These are phyloP conservation scores for Pythium coloratum DNA, from an alignment of 352 stramenopile genomes.

Conservation along the genomic window DNA sequence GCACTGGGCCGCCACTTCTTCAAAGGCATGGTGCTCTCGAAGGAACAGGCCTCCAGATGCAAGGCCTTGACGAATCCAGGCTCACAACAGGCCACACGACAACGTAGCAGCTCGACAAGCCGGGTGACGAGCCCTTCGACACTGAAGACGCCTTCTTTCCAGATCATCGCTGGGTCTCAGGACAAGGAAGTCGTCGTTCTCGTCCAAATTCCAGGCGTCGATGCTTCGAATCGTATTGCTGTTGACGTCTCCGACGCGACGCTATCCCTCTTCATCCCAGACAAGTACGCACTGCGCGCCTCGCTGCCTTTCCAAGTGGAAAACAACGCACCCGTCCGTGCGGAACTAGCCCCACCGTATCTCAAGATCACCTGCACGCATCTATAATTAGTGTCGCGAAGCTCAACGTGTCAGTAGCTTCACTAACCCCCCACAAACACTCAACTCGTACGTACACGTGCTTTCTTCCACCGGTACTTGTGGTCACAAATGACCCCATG, in stretches of 20 bases:
- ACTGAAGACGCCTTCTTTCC: conserved; percentile 42
- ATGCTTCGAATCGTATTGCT: conserved; percentile 30
- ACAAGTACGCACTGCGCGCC: conserved; percentile 55
- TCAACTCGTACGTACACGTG: no score
- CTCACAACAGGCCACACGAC: background rate
- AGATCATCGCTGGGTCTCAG: conserved; percentile 33
- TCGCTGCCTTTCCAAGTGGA: conserved; percentile 52
- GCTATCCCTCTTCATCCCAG: conserved; percentile 48
- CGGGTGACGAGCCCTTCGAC: background rate
- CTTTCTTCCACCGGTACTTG: no score
- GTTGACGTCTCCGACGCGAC: conserved; percentile 49
- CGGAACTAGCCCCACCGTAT: conserved; percentile 10
- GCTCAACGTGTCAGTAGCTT: no score
- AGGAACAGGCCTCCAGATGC: conserved; percentile 60
- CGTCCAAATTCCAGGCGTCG: conserved; percentile 50
- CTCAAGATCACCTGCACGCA: conserved; percentile 21
- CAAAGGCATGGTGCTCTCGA: conserved; percentile 60
- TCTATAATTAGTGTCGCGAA: background rate
- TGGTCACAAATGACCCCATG: background rate
- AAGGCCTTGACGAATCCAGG: conserved; percentile 33
- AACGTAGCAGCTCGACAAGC: background rate
- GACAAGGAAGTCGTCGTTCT: conserved; percentile 40
- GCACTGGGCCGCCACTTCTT: conserved; percentile 57
- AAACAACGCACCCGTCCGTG: conserved; percentile 25
- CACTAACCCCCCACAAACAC: background rate